Evolutionary conservation across 495 filamentous ascomycete species (phyloP), one percentile per base, ranked within the genome.

Genomic region (Rhypophila decipiens): DNA sequence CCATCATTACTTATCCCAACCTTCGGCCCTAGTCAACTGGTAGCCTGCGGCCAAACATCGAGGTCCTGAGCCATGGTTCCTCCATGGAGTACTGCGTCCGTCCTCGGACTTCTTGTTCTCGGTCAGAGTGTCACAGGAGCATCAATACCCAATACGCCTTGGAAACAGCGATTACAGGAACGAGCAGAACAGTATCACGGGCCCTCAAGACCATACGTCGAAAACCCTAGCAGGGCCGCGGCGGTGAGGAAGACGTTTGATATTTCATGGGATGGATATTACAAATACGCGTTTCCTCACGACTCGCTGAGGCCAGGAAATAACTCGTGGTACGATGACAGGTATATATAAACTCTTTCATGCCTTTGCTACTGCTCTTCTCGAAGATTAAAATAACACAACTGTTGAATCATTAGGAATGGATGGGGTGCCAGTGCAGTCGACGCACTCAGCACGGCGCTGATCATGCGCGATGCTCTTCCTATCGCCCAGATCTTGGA

Each of bases 371-470:
- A 2, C 15, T 19, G 17, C 20, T n/a, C 27, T 17, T 12, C 4
- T 34, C 31, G 7, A 12, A 39, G 5, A 37, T 13, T 23, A 42
- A 12, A n/a, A 3, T 18, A 10, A 1, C 19, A n/a, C n/a, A n/a
- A n/a, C n/a, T n/a, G n/a, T n/a, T n/a, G n/a, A n/a, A n/a, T 11
- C 2, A 15, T 2, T 27, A 88, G 88, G 47, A 93, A 91, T 59
- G 84, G 83, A 51, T 95, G 89, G 89, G 89, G 89, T 10, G 88
- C 89, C 35, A 85, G 78, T 34, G 86, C 88, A 5, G 76, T 93
- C 12, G 89, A 95, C 67, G 88, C 87, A 11, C 67, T 95, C 24
- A 85, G 78, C 47, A 95, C 89, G 0, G 88, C 88, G 0, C 64
- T 88, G 33, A 67, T 95, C 9, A 94, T 94, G 87, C 71, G 71